These are phyloP conservation scores for Croton laevigatus DNA, from an alignment of 441 rosid genomes.

Conservation along the genomic window DNA sequence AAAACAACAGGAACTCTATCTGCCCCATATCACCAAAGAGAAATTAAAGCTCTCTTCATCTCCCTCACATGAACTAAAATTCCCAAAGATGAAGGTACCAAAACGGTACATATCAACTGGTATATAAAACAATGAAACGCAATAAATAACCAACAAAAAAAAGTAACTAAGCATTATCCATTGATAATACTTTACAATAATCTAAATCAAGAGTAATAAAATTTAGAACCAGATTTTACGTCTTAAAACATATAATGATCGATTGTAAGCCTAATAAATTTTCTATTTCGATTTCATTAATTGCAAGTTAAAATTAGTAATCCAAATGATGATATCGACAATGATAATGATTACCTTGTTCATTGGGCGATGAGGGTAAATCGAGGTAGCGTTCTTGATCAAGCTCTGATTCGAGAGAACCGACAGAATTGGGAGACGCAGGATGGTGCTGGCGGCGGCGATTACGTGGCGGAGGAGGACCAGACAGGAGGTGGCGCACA, in stretches of 20 bases:
- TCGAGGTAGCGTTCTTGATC: conserved; percentile 78
- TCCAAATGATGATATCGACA: background rate
- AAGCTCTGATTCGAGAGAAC: conserved; percentile 50
- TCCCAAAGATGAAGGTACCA: background rate
- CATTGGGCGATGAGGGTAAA: conserved; percentile 42
- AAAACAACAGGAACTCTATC: background rate
- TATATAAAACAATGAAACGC: background rate
- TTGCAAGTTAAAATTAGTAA: background rate
- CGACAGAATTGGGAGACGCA: conserved; percentile 26
- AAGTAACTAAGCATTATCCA: background rate
- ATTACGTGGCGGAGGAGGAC: conserved; percentile 70
- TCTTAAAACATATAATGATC: background rate
- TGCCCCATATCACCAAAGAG: background rate
- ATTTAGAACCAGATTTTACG: background rate
- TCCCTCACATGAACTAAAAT: background rate
- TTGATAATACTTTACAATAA: background rate
- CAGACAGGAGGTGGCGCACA: conserved; percentile 85
- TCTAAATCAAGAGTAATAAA: background rate
- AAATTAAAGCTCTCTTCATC: background rate
- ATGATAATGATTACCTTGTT: conserved; percentile 37
- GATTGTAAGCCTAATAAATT: background rate
- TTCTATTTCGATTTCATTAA: background rate
- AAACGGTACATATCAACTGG: background rate
- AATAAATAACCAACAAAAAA: too few relatives aligned
- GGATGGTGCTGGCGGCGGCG: conserved; percentile 42